These are phyloP conservation scores for Fusarium sarcochroum DNA, from an alignment of 2,329 filamentous ascomycete genomes.

Conservation along the genomic window DNA sequence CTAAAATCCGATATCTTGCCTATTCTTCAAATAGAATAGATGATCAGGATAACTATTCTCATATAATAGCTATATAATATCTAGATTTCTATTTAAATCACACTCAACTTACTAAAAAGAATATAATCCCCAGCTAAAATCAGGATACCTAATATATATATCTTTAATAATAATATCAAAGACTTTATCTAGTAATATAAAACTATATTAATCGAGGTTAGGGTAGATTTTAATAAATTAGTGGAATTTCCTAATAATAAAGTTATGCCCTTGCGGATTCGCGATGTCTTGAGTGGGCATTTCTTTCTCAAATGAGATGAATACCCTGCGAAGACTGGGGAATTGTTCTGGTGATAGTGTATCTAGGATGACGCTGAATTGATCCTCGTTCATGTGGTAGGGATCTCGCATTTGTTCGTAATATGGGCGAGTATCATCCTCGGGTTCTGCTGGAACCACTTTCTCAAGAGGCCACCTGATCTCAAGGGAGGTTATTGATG, in stretches of 20 bases:
- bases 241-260: not conserved
- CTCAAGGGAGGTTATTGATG: not conserved
- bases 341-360: not conserved
- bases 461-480: not conserved
- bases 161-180: not conserved
- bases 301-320: constrained; percentile 1
- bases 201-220: not conserved
- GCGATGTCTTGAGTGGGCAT: not conserved
- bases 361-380: not conserved
- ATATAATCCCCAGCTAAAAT: too few species aligned
- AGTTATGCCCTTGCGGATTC: not conserved
- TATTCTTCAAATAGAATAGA: not conserved
- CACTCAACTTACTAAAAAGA: not conserved
- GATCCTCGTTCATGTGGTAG: not conserved
- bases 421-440: not conserved
- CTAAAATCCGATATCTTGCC: not conserved
- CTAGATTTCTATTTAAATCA: not conserved
- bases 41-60: not conserved
- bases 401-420: not conserved
- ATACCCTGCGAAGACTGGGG: not conserved
- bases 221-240: not conserved
- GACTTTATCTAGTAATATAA: not conserved
- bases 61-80: not conserved
- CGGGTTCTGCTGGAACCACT: too few species aligned
- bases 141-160: fast-evolving